Evolutionary conservation across 2,329 filamentous ascomycete genomes (phyloP).

Genomic region (Penicillium corylophilum): DNA sequence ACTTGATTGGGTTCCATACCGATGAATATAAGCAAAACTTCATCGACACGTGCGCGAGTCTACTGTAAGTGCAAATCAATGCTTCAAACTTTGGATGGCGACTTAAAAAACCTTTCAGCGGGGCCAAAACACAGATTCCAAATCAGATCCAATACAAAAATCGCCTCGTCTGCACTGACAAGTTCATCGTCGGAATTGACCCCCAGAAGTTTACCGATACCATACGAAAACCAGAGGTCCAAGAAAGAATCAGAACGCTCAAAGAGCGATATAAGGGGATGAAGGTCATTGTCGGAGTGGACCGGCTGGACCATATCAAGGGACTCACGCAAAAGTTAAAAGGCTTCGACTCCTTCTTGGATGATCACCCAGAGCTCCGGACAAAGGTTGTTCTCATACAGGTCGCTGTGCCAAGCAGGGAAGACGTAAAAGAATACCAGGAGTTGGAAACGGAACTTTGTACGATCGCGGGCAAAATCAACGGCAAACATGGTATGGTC

Average conservation of each 20-base stretch:
- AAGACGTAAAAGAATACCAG: slow-evolving; percentile 94
- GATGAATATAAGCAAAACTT: slow-evolving; percentile 94
- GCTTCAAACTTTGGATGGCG: neutral
- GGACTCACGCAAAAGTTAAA: slow-evolving; percentile 92
- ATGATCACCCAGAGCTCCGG: slow-evolving; percentile 89
- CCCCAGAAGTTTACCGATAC: slow-evolving; percentile 89
- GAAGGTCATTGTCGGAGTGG: slow-evolving; percentile 89
- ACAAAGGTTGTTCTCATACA: slow-evolving; percentile 91
- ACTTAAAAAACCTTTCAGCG: slow-evolving; percentile 23
- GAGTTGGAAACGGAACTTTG: slow-evolving; percentile 88
- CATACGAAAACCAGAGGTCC: slow-evolving; percentile 71
- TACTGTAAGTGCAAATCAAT: slow-evolving; percentile 57
- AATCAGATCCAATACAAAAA: slow-evolving; percentile 84
- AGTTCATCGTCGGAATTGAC: slow-evolving; percentile 93
- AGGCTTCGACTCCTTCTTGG: slow-evolving; percentile 87
- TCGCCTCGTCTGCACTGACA: slow-evolving; percentile 78
- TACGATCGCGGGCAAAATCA: slow-evolving; percentile 89
- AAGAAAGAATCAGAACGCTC: slow-evolving; percentile 74
- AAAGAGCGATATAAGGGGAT: slow-evolving; percentile 82
- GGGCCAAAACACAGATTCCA: slow-evolving; percentile 62
- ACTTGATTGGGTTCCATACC: slow-evolving; percentile 96
- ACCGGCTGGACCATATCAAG: slow-evolving; percentile 95
- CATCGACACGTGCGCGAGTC: slow-evolving; percentile 81
- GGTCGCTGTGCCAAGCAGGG: slow-evolving; percentile 77
- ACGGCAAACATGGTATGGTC: slow-evolving; percentile 74